A percentile compares a stretch with the other conserved stretches of the same genome.
Conservation (phyloP, 2,329 filamentous ascomycete species). For the Orbilia quercus region DNA sequence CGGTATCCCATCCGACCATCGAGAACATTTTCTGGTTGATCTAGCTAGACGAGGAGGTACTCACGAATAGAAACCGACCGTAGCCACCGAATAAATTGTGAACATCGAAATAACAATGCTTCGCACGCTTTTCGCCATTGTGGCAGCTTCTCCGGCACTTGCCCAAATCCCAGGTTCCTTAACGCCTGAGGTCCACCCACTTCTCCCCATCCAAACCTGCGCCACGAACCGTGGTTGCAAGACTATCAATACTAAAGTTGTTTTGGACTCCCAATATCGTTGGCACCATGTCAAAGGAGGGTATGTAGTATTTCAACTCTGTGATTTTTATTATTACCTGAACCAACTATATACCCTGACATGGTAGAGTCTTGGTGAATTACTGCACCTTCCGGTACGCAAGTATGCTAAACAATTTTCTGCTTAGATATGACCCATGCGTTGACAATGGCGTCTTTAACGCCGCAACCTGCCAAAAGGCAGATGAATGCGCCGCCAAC, state of each 20-base stretch:
- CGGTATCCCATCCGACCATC: background rate
- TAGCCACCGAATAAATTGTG: too few species aligned
- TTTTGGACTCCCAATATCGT: slow-evolving; percentile 70
- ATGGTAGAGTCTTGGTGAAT: background rate
- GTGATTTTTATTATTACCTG: too few species aligned
- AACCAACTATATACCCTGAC: too few species aligned
- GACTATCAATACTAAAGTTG: slow-evolving; percentile 67
- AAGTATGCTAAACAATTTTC: background rate
- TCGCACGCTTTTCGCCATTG: slow-evolving; percentile 6
- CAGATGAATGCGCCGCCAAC: slow-evolving; percentile 67
- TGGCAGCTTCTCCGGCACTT: slow-evolving; percentile 59
- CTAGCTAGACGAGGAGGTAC: too few species aligned
- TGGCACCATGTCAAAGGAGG: slow-evolving; percentile 66
- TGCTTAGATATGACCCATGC: slow-evolving; percentile 34
- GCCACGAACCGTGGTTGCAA: slow-evolving; percentile 67
- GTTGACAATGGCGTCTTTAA: slow-evolving; percentile 57
- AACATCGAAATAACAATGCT: slow-evolving; percentile 18
- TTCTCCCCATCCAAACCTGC: slow-evolving; percentile 69
- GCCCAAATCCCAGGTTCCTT: slow-evolving; percentile 69
- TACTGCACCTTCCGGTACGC: background rate
- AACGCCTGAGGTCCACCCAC: slow-evolving; percentile 67
- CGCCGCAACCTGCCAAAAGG: slow-evolving; percentile 64
- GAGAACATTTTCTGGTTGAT: background rate
- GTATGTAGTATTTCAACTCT: slow-evolving; percentile 9
- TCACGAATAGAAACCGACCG: too few species aligned